Evolutionary conservation across 2,329 filamentous ascomycete species (phyloP).

Genomic region (Ophiognomonia clavigignenti-juglandacearum): DNA sequence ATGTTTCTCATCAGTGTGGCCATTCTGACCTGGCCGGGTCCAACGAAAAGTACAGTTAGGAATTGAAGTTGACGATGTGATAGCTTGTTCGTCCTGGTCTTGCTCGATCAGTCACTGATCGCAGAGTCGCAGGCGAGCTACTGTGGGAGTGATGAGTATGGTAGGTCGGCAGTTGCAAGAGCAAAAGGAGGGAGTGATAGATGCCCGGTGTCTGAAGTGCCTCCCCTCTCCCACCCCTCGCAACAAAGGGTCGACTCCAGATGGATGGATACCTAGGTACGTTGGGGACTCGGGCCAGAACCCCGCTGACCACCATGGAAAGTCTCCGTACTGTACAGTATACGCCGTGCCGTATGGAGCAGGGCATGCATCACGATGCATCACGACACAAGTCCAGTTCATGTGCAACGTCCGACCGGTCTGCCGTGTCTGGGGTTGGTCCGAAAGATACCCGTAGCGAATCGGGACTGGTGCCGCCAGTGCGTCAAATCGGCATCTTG

Average conservation of each 20-base stretch:
- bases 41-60: not conserved
- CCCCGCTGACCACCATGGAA: not conserved
- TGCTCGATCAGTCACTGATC: too few relatives aligned
- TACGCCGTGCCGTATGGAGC: too few relatives aligned
- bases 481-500: conserved; percentile 4
- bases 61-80: not conserved
- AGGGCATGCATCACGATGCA: conserved; percentile 5
- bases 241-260: not conserved
- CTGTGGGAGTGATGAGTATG: too few relatives aligned
- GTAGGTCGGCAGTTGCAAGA: too few relatives aligned
- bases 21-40: not conserved
- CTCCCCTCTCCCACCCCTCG: too few relatives aligned
- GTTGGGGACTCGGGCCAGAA: not conserved
- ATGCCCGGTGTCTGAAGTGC: too few relatives aligned
- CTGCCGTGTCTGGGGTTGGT: not conserved
- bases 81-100: too few relatives aligned
- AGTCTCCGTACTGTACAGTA: not conserved
- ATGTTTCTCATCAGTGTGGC: conserved; percentile 11
- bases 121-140: too few relatives aligned
- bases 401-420: not conserved
- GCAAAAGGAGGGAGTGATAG: too few relatives aligned
- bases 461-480: not conserved
- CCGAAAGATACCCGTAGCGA: not conserved
- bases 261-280: not conserved
- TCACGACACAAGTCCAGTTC: conserved; percentile 1